Conservation (phyloP, 768 basidiomycete species). For the Trametes cubensis region DNA sequence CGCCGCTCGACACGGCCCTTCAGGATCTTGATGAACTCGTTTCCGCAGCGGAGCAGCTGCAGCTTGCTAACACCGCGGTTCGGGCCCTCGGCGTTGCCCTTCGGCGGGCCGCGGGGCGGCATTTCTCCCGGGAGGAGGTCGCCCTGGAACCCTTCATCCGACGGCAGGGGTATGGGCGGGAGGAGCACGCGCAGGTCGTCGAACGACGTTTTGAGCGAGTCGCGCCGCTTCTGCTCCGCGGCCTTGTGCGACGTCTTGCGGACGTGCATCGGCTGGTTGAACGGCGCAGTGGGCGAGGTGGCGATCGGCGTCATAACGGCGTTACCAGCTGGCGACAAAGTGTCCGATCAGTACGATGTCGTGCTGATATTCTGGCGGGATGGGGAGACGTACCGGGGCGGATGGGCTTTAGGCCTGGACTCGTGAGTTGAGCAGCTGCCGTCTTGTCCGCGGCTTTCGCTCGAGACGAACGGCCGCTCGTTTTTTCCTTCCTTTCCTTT, state of each 20-base stretch:
- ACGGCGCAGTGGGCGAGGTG: slow-evolving; percentile 25
- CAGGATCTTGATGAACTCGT: slow-evolving; percentile 81
- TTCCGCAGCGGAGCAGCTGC: slow-evolving; percentile 87
- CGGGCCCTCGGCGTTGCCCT: slow-evolving; percentile 85
- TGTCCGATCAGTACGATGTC: background rate
- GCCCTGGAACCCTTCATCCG: slow-evolving; percentile 68
- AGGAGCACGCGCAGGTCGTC: slow-evolving; percentile 82
- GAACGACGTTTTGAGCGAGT: slow-evolving; percentile 93
- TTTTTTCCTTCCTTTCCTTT: slow-evolving; percentile 26
- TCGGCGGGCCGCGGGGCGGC: slow-evolving; percentile 87
- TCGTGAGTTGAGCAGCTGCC: slow-evolving; percentile 43
- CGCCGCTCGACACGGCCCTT: slow-evolving; percentile 77
- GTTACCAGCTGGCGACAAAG: slow-evolving; percentile 37
- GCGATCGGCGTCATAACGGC: slow-evolving; percentile 32
- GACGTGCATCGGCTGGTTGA: slow-evolving; percentile 42
- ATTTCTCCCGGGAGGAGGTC: slow-evolving; percentile 87
- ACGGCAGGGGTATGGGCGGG: slow-evolving; percentile 85
- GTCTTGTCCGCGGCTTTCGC: slow-evolving; percentile 30
- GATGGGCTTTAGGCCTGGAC: slow-evolving; percentile 56
- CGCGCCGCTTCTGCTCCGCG: slow-evolving; percentile 96
- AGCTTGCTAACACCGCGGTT: slow-evolving; percentile 95
- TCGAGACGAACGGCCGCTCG: slow-evolving; percentile 37
- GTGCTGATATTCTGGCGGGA: slow-evolving; percentile 17
- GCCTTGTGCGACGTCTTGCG: slow-evolving; percentile 90
- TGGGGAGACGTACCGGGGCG: slow-evolving; percentile 57